Conservation (phyloP, 306 rosid species). For the Amphicarpaea edgeworthii region DNA sequence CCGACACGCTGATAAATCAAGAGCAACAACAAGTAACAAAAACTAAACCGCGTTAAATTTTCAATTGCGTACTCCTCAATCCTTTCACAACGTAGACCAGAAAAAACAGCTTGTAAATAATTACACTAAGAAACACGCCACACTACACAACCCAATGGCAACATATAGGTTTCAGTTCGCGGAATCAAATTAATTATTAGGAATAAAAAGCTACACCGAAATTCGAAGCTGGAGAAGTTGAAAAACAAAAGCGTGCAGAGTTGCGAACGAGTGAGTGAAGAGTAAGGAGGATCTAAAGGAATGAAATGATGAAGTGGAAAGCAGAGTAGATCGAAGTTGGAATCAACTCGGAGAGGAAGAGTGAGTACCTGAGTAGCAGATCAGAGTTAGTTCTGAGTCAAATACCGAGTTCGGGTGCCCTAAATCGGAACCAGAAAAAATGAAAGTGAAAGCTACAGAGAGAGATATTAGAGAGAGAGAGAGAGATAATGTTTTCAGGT, state of each 20-base stretch:
- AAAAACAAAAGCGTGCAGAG: background rate
- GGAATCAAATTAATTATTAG: constrained; percentile 5
- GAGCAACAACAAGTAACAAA: constrained; percentile 7
- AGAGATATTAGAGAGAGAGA: background rate
- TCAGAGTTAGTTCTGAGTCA: constrained; percentile 54
- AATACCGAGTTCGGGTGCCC: constrained; percentile 55
- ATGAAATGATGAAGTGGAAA: constrained; percentile 21
- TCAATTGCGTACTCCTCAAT: constrained; percentile 19
- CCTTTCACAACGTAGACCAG: background rate
- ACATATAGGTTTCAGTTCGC: background rate
- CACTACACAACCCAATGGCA: constrained; percentile 14
- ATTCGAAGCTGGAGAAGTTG: constrained; percentile 15
- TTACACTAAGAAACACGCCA: background rate
- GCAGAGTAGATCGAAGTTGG: constrained; percentile 27
- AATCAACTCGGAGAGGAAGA: constrained; percentile 37
- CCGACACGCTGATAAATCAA: constrained; percentile 5
- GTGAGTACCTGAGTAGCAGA: constrained; percentile 56
- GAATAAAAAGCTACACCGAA: background rate
- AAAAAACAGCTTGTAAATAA: background rate
- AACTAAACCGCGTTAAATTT: background rate
- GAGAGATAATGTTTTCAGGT: background rate
- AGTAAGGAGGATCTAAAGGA: constrained; percentile 15
- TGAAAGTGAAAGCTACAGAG: background rate
- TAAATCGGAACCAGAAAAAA: constrained; percentile 22
- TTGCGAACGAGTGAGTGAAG: background rate